phyloP scores from a whole-genome alignment of 164 flowering plant genomes.

The Magnolia changhungtana region DNA sequence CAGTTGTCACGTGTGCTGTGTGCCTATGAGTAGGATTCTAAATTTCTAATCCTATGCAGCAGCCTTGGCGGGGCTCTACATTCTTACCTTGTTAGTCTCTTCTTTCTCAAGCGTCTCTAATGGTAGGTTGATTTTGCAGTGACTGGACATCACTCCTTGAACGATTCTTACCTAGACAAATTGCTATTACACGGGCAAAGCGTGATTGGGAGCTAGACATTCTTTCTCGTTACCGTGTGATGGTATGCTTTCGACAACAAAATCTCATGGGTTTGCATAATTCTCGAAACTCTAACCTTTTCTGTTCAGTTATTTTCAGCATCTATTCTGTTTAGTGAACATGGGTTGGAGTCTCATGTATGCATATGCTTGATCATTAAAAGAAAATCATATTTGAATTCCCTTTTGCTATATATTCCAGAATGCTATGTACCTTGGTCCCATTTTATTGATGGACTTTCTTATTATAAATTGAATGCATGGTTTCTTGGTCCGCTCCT shows the following conservation, averaged over 20 bases:
- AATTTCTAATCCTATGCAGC: not conserved
- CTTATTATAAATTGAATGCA: too few relatives aligned
- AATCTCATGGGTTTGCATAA: not conserved
- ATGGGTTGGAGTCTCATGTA: not conserved
- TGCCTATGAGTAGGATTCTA: too few relatives aligned
- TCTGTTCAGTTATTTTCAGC: not conserved
- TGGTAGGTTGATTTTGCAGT: constrained; percentile 32
- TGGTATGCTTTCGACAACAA: constrained; percentile 44
- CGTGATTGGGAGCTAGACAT: constrained; percentile 94
- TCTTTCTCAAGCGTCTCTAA: not conserved
- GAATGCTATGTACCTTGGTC: too few relatives aligned
- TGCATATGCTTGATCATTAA: not conserved
- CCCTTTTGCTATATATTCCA: not conserved
- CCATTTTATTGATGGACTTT: too few relatives aligned
- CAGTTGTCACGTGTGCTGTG: too few relatives aligned
- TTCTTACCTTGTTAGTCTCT: not conserved
- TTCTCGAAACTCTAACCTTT: too few relatives aligned
- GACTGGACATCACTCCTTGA: constrained; percentile 96
- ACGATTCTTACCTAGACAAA: constrained; percentile 87
- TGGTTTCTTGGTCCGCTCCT: not conserved
- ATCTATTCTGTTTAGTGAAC: not conserved
- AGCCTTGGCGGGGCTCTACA: not conserved
- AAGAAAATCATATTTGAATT: too few relatives aligned
- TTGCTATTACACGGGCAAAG: constrained; percentile 90
- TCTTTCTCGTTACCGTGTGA: constrained; percentile 69